Evolutionary conservation across 345 rosid genomes (phyloP).

Genomic region (Eucalyptus decipiens): DNA sequence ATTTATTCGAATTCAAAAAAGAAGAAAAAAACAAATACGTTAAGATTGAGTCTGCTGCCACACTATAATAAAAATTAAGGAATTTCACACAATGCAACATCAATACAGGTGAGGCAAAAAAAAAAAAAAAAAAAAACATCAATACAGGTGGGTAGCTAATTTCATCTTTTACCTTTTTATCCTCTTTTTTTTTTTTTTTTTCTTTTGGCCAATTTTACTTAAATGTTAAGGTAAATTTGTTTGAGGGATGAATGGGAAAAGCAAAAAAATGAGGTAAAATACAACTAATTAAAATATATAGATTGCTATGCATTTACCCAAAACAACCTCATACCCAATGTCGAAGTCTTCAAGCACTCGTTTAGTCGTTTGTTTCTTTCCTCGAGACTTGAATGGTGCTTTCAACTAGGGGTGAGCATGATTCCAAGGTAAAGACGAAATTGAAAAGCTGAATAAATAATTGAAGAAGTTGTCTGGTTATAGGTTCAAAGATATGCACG

Average conservation of each 20-base stretch:
- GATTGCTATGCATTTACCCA: neutral
- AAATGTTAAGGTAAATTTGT: neutral
- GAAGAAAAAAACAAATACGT: too few species aligned
- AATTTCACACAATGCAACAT: rapidly evolving
- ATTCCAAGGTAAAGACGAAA: too few species aligned
- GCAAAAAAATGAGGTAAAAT: neutral
- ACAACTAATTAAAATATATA: neutral
- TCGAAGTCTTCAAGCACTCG: neutral
- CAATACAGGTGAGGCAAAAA: too few species aligned
- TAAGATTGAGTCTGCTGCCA: neutral
- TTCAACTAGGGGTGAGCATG: too few species aligned
- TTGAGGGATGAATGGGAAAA: neutral
- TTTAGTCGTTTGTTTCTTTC: neutral
- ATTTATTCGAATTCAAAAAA: neutral
- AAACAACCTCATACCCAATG: neutral
- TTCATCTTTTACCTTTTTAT: neutral
- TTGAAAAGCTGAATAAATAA: rapidly evolving
- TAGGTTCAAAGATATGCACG: too few species aligned
- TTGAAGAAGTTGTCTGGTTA: too few species aligned
- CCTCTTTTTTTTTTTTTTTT: neutral
- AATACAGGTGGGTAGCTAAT: neutral
- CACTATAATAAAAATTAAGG: neutral
- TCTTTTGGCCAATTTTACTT: neutral
- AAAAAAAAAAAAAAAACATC: too few species aligned
- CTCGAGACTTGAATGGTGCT: neutral